Conservation (phyloP, 495 filamentous ascomycete genomes). For the Xylaria nigripes region DNA sequence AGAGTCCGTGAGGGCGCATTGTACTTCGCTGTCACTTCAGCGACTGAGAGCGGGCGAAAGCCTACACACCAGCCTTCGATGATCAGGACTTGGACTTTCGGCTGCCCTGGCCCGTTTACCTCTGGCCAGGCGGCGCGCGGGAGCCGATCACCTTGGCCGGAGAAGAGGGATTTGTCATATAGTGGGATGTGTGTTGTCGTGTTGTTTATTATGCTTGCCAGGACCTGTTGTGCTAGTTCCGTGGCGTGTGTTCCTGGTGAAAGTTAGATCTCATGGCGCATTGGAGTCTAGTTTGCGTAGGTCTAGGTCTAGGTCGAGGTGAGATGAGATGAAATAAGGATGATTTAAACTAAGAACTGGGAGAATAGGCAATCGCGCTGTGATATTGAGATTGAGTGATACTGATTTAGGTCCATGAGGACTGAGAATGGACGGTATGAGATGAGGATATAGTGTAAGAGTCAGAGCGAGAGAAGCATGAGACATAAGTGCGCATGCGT, state of each 20-base stretch:
- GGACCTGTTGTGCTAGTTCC: slow-evolving; percentile 51
- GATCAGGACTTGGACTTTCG: slow-evolving; percentile 57
- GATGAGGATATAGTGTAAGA: not conserved
- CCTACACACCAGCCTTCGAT: slow-evolving; percentile 94
- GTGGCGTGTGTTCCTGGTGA: slow-evolving; percentile 72
- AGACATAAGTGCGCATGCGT: not conserved
- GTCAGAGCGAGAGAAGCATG: not conserved
- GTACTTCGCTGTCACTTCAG: slow-evolving; percentile 48
- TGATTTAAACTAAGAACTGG: not conserved
- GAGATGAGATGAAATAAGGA: not conserved
- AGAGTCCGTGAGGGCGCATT: slow-evolving; percentile 41
- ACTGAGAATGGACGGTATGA: not conserved
- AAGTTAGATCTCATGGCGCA: not conserved
- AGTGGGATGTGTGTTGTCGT: slow-evolving; percentile 54
- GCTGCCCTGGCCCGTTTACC: slow-evolving; percentile 49
- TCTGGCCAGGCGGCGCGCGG: slow-evolving; percentile 50
- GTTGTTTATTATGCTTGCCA: slow-evolving; percentile 49
- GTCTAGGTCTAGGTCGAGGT: not conserved
- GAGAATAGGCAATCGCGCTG: not conserved
- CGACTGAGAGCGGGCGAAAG: slow-evolving; percentile 57
- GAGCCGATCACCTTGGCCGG: slow-evolving; percentile 70
- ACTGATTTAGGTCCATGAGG: not conserved
- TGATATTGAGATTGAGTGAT: not conserved
- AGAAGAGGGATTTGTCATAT: slow-evolving; percentile 77
- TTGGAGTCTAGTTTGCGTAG: not conserved